Percentiles rank a stretch among this genome's conserved stretches.
These are phyloP conservation scores for Sclerotinia spermophila DNA, from an alignment of 2,329 filamentous ascomycete genomes.

Conservation along the genomic window DNA sequence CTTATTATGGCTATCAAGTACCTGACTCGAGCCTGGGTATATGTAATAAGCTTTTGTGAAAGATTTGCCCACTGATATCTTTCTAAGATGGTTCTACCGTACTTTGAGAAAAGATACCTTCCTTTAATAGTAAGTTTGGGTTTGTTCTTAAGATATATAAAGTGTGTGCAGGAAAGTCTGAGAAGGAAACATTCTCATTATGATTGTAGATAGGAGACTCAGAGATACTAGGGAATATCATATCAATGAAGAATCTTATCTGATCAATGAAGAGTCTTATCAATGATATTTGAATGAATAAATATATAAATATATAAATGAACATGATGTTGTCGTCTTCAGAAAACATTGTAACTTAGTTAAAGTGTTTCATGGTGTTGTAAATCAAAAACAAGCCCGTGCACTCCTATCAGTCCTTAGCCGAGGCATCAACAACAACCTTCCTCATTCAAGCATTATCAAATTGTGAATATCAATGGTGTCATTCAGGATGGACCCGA, in stretches of 20 bases:
- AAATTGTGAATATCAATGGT: not conserved
- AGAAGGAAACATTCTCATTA: not conserved
- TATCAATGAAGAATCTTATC: not conserved
- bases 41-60: not conserved
- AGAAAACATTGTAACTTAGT: not conserved
- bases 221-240: not conserved
- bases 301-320: not conserved
- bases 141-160: not conserved
- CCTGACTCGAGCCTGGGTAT: too few species aligned
- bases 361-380: too few species aligned
- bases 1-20: not conserved
- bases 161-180: not conserved
- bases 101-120: too few species aligned
- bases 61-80: not conserved
- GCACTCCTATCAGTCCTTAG: not conserved
- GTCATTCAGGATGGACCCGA: not conserved
- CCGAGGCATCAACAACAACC: not conserved
- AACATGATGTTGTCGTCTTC: not conserved
- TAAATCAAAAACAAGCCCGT: not conserved
- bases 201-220: not conserved
- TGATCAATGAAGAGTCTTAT: not conserved
- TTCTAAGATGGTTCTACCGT: not conserved
- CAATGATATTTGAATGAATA: not conserved
- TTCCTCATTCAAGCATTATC: not conserved
- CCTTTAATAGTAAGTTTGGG: not conserved